These are phyloP conservation scores for Aspergillus haitiensis DNA, from an alignment of 495 filamentous ascomycete genomes.

Conservation along the genomic window DNA sequence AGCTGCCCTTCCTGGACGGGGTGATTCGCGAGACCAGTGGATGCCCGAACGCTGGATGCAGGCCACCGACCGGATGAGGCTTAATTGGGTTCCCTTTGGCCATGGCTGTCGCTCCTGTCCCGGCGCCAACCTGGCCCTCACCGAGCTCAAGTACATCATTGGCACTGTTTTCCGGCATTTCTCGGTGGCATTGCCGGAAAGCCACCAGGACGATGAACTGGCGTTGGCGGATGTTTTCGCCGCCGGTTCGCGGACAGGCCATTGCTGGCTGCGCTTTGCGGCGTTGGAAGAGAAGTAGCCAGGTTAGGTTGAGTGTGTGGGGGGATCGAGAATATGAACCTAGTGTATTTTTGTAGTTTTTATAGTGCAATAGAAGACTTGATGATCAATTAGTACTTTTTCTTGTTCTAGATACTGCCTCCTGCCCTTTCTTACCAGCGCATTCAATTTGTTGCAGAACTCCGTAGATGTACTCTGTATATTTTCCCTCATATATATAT, in stretches of 20 bases:
- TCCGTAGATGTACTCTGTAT: no score
- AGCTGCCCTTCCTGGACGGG: background rate
- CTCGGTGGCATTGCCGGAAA: background rate
- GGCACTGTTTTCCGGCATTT: background rate
- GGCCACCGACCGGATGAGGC: background rate
- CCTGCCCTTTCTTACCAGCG: no score
- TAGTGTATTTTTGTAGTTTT: no score
- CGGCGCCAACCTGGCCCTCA: background rate
- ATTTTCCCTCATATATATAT: no score
- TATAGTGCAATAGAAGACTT: no score
- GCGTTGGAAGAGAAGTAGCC: background rate
- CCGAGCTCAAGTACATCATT: background rate
- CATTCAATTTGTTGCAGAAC: no score
- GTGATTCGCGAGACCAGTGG: constrained; percentile 4
- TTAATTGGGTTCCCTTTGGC: background rate
- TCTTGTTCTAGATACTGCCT: no score
- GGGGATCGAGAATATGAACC: no score
- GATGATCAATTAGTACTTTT: no score
- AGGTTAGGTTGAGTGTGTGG: background rate
- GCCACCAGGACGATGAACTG: background rate
- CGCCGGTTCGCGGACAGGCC: background rate
- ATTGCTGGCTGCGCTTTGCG: background rate
- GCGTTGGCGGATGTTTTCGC: background rate
- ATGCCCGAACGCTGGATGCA: background rate
- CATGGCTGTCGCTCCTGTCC: background rate